These are phyloP conservation scores for Dendrobium officinale DNA, from an alignment of 106 monocot species.

Conservation along the genomic window DNA sequence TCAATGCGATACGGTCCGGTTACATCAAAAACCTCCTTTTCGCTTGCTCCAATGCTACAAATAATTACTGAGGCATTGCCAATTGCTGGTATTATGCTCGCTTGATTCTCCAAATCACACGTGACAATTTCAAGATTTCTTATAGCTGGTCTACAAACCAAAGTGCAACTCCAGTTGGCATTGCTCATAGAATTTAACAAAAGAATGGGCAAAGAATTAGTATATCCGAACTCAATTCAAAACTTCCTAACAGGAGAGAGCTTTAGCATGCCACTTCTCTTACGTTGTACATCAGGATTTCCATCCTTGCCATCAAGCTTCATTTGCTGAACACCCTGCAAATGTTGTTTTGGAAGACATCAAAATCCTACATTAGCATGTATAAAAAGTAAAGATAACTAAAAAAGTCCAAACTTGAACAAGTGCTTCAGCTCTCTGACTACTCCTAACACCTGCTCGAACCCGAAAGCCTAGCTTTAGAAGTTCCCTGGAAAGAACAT, in stretches of 20 bases:
- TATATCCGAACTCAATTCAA: neutral
- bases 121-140: slow-evolving; percentile 78
- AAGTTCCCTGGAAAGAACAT: slow-evolving; percentile 51
- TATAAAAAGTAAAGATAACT: neutral
- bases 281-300: slow-evolving; percentile 51
- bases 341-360: neutral
- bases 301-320: slow-evolving; percentile 31
- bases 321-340: slow-evolving; percentile 69
- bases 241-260: neutral
- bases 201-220: neutral
- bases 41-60: slow-evolving; percentile 96
- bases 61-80: slow-evolving; percentile 67
- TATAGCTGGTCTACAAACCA: slow-evolving; percentile 76
- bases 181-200: neutral
- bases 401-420: slow-evolving; percentile 41
- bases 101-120: slow-evolving; percentile 76
- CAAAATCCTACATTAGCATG: neutral
- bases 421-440: slow-evolving; percentile 56
- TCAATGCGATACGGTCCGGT: slow-evolving; percentile 95
- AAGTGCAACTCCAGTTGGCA: slow-evolving; percentile 34
- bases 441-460: slow-evolving; percentile 69
- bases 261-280: slow-evolving; percentile 5
- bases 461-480: slow-evolving; percentile 84
- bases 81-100: slow-evolving; percentile 47
- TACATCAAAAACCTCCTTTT: slow-evolving; percentile 84